phyloP scores from a whole-genome alignment of 768 basidiomycete species.

The Daedaleopsis nitida region DNA sequence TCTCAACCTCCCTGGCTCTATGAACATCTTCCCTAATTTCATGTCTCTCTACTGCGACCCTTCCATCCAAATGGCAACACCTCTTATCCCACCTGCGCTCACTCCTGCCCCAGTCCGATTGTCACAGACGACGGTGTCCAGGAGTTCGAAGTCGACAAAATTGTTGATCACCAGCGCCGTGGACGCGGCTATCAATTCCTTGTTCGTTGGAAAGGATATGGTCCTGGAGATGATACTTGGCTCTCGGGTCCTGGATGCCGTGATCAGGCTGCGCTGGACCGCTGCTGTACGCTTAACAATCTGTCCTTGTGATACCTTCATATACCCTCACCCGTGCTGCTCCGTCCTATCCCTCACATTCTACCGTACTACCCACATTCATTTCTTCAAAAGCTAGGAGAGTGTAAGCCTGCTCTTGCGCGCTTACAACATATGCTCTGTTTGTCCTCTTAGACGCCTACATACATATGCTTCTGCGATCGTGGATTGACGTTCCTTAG shows the following conservation, averaged over 20 bases:
- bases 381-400: too few species aligned
- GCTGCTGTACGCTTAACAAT: background rate
- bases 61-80: conserved; percentile 38
- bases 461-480: too few species aligned
- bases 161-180: conserved; percentile 27
- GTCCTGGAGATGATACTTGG: conserved; percentile 33
- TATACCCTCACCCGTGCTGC: too few species aligned
- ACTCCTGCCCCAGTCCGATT: conserved; percentile 29
- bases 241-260: conserved; percentile 25
- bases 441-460: too few species aligned
- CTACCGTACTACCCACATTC: too few species aligned
- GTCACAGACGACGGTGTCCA: conserved; percentile 28
- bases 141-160: conserved; percentile 33
- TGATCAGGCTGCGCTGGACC: conserved; percentile 28
- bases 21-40: conserved; percentile 36
- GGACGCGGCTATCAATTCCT: conserved; percentile 36
- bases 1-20: conserved; percentile 24
- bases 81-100: conserved; percentile 36
- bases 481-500: too few species aligned
- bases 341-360: too few species aligned
- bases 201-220: conserved; percentile 35
- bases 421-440: too few species aligned
- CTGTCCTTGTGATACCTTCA: background rate
- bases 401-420: too few species aligned
- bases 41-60: conserved; percentile 33